Conservation (phyloP, 768 basidiomycete species). For the Wakefieldia striispora region DNA sequence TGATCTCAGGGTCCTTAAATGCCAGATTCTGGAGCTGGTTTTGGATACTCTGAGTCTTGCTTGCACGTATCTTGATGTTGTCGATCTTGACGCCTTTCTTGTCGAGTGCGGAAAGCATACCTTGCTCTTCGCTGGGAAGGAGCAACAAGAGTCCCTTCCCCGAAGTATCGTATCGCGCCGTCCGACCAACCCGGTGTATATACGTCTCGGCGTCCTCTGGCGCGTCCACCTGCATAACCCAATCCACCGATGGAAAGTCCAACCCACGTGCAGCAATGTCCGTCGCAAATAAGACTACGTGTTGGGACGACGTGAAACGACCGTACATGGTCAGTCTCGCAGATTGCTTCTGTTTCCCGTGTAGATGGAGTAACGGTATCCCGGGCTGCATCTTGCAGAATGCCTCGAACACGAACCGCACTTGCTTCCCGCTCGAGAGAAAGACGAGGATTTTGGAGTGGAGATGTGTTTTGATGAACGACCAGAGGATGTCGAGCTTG, state of each 20-base stretch:
- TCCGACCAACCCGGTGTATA: constrained; percentile 94
- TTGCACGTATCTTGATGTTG: constrained; percentile 84
- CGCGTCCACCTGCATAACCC: constrained; percentile 95
- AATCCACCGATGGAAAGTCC: constrained; percentile 95
- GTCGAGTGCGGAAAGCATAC: constrained; percentile 71
- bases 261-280: constrained; percentile 95
- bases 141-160: constrained; percentile 85
- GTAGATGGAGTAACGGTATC: constrained; percentile 86
- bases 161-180: constrained; percentile 88
- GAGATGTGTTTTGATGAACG: constrained; percentile 92
- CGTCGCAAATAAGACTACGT: constrained; percentile 90
- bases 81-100: constrained; percentile 70
- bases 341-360: constrained; percentile 96
- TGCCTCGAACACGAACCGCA: constrained; percentile 93
- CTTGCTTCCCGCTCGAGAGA: constrained; percentile 93
- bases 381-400: constrained; percentile 97
- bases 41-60: constrained; percentile 81
- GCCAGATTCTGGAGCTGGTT: constrained; percentile 90
- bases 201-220: constrained; percentile 98
- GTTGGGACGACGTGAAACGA: constrained; percentile 76
- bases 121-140: constrained; percentile 89
- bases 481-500: constrained; percentile 91
- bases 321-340: constrained; percentile 80
- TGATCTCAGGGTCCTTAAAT: constrained; percentile 95
- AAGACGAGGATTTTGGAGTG: constrained; percentile 92